phyloP scores from a whole-genome alignment of 148 eudicot genomes.

The Rheum nobile region DNA sequence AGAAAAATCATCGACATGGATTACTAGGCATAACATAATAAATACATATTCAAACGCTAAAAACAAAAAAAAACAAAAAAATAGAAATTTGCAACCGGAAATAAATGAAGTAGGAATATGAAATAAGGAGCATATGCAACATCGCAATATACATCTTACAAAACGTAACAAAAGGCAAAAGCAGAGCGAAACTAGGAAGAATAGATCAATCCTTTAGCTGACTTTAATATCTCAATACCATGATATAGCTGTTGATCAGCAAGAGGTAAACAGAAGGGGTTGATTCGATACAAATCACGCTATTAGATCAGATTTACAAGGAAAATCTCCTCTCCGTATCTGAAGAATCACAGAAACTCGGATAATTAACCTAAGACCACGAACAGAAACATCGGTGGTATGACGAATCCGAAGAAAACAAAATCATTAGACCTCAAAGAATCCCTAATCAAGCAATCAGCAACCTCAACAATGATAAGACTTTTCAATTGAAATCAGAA shows the following conservation, averaged over 20 bases:
- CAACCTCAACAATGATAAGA: not conserved
- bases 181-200: not conserved
- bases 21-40: not conserved
- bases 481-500: not conserved
- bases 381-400: not conserved
- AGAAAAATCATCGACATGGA: not conserved
- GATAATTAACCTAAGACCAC: not conserved
- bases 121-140: not conserved
- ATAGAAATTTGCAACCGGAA: not conserved
- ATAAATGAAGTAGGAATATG: not conserved
- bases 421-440: not conserved
- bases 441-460: constrained; percentile 1
- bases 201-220: not conserved
- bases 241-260: not conserved
- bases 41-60: not conserved
- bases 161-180: not conserved
- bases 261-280: not conserved
- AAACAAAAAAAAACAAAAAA: not conserved
- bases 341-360: not conserved
- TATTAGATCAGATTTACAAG: not conserved
- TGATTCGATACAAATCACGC: not conserved
- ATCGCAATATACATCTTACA: not conserved
- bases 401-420: not conserved
- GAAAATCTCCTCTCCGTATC: not conserved
- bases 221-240: not conserved